A percentile compares a stretch with the other conserved stretches of the same genome.
Evolutionary conservation across 176 grass and related monocot species (phyloP).

Genomic region (sorghum (Sorghum bicolor)): DNA sequence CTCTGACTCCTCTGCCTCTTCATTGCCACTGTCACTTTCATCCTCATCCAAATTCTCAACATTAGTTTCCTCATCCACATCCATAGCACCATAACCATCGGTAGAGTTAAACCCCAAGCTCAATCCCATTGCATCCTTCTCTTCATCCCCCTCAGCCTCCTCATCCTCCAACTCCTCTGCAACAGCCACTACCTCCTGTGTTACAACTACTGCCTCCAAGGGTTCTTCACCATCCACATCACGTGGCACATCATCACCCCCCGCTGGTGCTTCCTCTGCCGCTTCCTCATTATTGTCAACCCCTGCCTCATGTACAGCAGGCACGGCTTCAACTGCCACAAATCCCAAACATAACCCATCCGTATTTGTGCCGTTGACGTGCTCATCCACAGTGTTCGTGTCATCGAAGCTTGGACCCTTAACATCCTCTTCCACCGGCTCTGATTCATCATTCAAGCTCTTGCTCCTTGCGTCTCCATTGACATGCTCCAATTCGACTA

Average conservation of each 20-base stretch:
- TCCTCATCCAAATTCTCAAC: constrained; percentile 42
- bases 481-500: constrained; percentile 5
- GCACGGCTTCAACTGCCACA: background rate
- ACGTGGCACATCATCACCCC: background rate
- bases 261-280: background rate
- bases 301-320: background rate
- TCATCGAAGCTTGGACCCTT: constrained; percentile 23
- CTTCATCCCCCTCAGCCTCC: constrained; percentile 26
- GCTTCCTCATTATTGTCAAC: background rate
- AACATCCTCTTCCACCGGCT: constrained; percentile 1
- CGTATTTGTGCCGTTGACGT: background rate
- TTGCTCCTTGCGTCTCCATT: constrained; percentile 4
- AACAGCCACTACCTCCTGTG: constrained; percentile 17
- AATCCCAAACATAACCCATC: constrained; percentile 6
- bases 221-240: constrained; percentile 30
- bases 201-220: constrained; percentile 14
- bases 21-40: constrained; percentile 36
- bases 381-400: background rate
- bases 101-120: constrained; percentile 37
- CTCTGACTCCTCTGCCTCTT: constrained; percentile 35
- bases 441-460: background rate
- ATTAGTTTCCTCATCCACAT: constrained; percentile 34
- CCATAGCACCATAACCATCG: constrained; percentile 40
- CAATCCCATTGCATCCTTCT: constrained; percentile 39
- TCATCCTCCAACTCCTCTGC: constrained; percentile 21